These are phyloP conservation scores for Aspergillus awamori DNA, from an alignment of 2,329 filamentous ascomycete genomes.

Conservation along the genomic window DNA sequence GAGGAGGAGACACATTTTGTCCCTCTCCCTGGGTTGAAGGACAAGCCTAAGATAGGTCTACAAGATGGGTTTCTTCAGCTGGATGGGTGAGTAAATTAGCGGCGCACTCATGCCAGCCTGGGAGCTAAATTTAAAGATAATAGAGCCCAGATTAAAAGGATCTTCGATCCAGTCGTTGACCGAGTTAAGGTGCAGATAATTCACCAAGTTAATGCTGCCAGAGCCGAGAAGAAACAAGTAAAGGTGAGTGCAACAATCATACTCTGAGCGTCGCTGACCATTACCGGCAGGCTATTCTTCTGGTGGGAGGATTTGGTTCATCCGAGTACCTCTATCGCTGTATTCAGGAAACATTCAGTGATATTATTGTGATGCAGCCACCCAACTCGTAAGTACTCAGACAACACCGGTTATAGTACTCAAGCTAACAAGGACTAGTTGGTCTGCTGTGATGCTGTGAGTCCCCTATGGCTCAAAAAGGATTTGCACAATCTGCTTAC, in stretches of 20 bases:
- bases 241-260: constrained; percentile 13
- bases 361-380: constrained; percentile 39
- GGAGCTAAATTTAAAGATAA: not conserved
- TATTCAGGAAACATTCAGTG: constrained; percentile 25
- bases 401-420: not conserved
- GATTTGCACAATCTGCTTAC: not conserved
- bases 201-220: constrained; percentile 20
- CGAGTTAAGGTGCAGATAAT: constrained; percentile 28
- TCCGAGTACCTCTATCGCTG: constrained; percentile 40
- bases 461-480: not conserved
- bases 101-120: not conserved
- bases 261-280: not conserved
- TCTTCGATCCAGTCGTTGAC: constrained; percentile 34
- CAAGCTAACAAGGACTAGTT: constrained; percentile 17
- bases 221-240: not conserved
- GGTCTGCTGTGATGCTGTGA: constrained; percentile 26
- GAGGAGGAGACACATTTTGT: constrained; percentile 24
- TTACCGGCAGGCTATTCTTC: constrained; percentile 33
- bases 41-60: constrained; percentile 26
- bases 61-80: constrained; percentile 17
- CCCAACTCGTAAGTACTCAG: constrained; percentile 26
- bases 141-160: constrained; percentile 16
- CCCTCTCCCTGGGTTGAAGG: constrained; percentile 28
- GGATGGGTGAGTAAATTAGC: constrained; percentile 7
- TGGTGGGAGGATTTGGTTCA: constrained; percentile 45